These are phyloP conservation scores for Aspergillus arachidicola DNA, from an alignment of 2,329 filamentous ascomycete genomes.

Conservation along the genomic window DNA sequence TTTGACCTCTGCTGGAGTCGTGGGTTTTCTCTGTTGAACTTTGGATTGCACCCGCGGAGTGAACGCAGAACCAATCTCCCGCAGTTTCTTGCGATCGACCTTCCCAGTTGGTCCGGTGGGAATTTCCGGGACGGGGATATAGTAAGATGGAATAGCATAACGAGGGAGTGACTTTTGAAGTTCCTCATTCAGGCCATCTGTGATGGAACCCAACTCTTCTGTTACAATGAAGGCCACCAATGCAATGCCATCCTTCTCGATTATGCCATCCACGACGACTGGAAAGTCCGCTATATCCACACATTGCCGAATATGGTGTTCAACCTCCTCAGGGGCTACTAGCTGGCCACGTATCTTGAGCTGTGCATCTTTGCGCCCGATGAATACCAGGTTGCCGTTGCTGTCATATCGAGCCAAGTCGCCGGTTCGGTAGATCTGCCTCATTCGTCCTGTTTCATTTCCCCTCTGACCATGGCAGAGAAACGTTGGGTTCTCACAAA, in stretches of 20 bases:
- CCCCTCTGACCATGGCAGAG: not conserved
- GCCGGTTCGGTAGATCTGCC: conserved; percentile 13
- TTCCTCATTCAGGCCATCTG: not conserved
- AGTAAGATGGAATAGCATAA: not conserved
- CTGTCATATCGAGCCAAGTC: conserved; percentile 11
- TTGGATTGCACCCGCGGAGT: not conserved
- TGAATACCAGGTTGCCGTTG: conserved; percentile 9
- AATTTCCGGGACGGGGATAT: not conserved
- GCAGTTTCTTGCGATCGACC: not conserved
- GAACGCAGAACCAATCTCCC: not conserved
- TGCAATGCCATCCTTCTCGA: not conserved
- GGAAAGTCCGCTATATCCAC: not conserved
- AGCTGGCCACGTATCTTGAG: conserved; percentile 17
- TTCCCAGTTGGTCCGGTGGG: not conserved
- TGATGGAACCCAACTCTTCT: not conserved
- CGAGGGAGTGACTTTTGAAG: not conserved
- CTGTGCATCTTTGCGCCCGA: conserved; percentile 14
- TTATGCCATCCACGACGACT: not conserved
- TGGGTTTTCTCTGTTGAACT: not conserved
- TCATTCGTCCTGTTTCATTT: not conserved
- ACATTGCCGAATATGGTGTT: conserved; percentile 3
- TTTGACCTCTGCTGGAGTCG: not conserved
- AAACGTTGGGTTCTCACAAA: not conserved
- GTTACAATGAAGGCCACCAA: not conserved
- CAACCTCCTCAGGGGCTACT: conserved; percentile 15